Evolutionary conservation across 1,284 basidiomycete species (phyloP).

Genomic region (Neolentinus lepideus): DNA sequence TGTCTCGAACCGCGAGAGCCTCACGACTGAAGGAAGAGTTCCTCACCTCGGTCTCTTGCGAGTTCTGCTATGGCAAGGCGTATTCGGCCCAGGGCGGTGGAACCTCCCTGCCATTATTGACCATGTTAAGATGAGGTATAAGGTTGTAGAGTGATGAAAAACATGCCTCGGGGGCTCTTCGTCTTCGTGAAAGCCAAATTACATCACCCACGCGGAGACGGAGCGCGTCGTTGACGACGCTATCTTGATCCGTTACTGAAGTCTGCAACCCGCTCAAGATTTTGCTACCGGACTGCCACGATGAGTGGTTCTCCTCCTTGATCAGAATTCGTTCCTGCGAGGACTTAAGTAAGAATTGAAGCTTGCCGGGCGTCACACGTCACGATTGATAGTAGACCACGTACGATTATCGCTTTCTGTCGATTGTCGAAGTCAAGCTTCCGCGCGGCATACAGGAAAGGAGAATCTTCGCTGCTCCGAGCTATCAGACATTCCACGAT

Average conservation of each 20-base stretch:
- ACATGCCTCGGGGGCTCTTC: conserved; percentile 36
- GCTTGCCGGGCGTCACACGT: background rate
- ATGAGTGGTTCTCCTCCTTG: conserved; percentile 30
- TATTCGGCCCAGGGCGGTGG: conserved; percentile 73
- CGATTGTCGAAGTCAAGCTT: background rate
- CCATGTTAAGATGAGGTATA: conserved; percentile 14
- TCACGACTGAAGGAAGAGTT: background rate
- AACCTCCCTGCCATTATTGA: conserved; percentile 57
- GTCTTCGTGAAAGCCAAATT: conserved; percentile 41
- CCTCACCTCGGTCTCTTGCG: conserved; percentile 32
- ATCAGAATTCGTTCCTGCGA: conserved; percentile 42
- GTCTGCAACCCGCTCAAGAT: conserved; percentile 18
- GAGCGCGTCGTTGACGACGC: conserved; percentile 18
- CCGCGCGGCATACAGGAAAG: conserved; percentile 10
- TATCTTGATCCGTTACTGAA: conserved; percentile 7
- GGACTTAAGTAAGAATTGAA: background rate
- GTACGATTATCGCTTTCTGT: background rate
- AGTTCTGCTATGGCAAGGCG: conserved; percentile 63
- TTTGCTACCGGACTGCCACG: conserved; percentile 38
- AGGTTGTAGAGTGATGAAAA: conserved; percentile 6
- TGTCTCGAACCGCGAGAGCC: conserved; percentile 9
- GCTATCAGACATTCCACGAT: conserved; percentile 53
- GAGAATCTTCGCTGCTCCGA: conserved; percentile 19
- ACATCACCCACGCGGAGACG: conserved; percentile 30
- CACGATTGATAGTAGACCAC: background rate